Base-by-base conservation (phyloP, 176 grass and related monocot species). In the Avena eriantha region DNA sequence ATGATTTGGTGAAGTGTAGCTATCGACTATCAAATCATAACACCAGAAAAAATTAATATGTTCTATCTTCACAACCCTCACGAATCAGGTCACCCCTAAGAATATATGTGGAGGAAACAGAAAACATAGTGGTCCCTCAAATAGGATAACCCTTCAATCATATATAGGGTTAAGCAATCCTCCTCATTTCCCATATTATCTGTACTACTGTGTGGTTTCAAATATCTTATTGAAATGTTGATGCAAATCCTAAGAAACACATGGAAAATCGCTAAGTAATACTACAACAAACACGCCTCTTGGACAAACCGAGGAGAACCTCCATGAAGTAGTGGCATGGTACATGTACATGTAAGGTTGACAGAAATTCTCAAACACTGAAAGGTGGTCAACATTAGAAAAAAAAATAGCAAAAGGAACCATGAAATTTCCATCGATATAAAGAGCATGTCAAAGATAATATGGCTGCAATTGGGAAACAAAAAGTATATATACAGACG, bases 291-390 rank as follows among this genome's bases (percentile, higher is more conserved):
- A 84, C 81, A 19, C 79, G 95, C 66, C 95, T 89, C 88, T 94
- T 93, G 0, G 92, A 94, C 36, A 97, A 36, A 45, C 90, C 88
- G 59, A 93, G 95, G 47, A 78, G 88, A 86, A 94, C 92, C 79
- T 97, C 92, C 90, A 97, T 94, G 35, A 29, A 8, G 10, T 91
- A 90, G 56, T 94, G 11, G 90, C 92, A 90, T 89, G 92, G 95
- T 81, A 91, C 92, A 93, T 47, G 95, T 81, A 91, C 92, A 93
- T 47, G 10, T 11, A 47, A 47, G 45, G 43, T 46, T 46, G 43
- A 46, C 43, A 10, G 45, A 47, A 47, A 10, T 47, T 47, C 45
- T 11, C 45, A 47, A 47, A 47, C 45, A 47, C 45, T 47, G 8
- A 47, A 47, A 47, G 45, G 45, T 47, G 45, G 9, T 47, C 10